Base-by-base conservation (phyloP, 768 basidiomycete species). In the Suillus brevipes region DNA sequence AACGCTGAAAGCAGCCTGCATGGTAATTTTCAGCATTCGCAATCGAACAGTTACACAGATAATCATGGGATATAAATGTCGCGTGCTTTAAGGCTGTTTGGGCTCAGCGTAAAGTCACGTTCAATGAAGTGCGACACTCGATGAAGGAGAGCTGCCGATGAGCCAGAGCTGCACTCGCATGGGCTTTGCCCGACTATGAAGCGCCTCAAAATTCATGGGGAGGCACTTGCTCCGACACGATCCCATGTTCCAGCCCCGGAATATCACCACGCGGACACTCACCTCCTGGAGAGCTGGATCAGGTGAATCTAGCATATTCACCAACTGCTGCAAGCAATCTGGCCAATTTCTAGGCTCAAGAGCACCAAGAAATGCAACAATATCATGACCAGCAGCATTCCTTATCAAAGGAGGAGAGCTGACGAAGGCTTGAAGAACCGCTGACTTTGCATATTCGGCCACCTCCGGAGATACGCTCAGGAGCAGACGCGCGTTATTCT, bases 331-430 rank as follows among this genome's bases (percentile, higher is more conserved):
- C 56, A 99, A 81, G 71, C 94, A 97, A 78, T 98, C 94, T 56
- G 96, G 92, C 97, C 97, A 99, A 73, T 91, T 94, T 73, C 83
- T 90, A 2, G 95, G 92, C 72, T 97, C 95, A 60, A 97, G 81
- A 45, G 89, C 90, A 59, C 90, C 90, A 65, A 99, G 86, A 72
- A 98, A 88, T 42, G 92, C 85, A 59, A 95, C 93, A 71, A 99
- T 89, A 77, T 93, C 95, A 72, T 97, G 93, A 64, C 93, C 92
- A 6, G 94, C 94, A 13, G 96, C 95, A 75, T 93, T 95, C 70
- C 96, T 89, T 77, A 99, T 90, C 87, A 97, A 92, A 71, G 88
- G 81, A 66, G 90, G 89, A 31, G 83, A 77, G 77, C 96, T 92
- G 69, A 81, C 84, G 78, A 98, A 97, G 18, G 92, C 92, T 68